phyloP scores from a whole-genome alignment of 768 basidiomycete species.

The Atractiella rhizophila region DNA sequence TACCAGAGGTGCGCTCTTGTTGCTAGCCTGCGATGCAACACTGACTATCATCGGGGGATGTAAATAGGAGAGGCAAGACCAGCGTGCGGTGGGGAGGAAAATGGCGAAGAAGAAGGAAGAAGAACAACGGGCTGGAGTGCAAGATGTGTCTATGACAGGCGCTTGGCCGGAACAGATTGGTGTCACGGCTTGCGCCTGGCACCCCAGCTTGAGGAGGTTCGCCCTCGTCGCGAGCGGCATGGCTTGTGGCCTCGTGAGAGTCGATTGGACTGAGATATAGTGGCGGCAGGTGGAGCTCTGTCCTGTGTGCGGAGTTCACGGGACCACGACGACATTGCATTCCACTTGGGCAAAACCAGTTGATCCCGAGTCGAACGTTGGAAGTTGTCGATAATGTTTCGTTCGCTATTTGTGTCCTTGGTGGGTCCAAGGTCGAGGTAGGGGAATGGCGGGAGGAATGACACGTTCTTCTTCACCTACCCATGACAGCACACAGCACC shows the following conservation, averaged over 20 bases:
- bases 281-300: constrained; percentile 31
- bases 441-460: too few relatives aligned
- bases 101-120: not conserved
- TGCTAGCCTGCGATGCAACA: not conserved
- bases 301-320: too few relatives aligned
- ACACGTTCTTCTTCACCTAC: too few relatives aligned
- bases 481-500: too few relatives aligned
- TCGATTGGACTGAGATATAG: constrained; percentile 30
- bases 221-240: constrained; percentile 48
- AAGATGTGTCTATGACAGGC: constrained; percentile 25
- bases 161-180: constrained; percentile 59
- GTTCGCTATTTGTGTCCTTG: too few relatives aligned
- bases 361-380: too few relatives aligned
- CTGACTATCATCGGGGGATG: not conserved
- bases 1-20: constrained; percentile 33
- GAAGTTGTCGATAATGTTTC: too few relatives aligned
- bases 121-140: too few relatives aligned
- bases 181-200: constrained; percentile 59
- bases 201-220: constrained; percentile 33
- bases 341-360: too few relatives aligned
- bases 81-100: not conserved
- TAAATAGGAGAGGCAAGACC: not conserved
- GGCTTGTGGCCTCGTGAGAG: constrained; percentile 57
- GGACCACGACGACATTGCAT: too few relatives aligned
- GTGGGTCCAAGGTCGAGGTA: too few relatives aligned